Base-by-base conservation (phyloP, 306 rosid genomes). In the Senna tora region DNA sequence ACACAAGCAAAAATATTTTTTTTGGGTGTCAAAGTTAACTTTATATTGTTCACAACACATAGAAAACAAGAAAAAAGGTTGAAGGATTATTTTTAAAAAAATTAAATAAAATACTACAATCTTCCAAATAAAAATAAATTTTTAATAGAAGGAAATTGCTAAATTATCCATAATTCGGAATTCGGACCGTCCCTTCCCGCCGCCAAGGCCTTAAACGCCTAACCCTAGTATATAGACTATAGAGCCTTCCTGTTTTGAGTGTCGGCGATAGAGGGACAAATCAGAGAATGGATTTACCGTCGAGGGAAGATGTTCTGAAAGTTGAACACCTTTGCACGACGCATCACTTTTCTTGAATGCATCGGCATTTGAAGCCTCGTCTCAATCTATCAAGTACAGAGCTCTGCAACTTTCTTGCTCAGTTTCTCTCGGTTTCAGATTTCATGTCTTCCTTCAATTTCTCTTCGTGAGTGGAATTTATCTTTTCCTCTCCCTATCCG, bases 301-400 rank as follows among this genome's bases (percentile, higher is more conserved):
- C 86, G 36, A 87, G 95, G 75, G 95, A 90, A 22, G 88, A 88
- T 73, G 30, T 25, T 25, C 3, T 25, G 30, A 25, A 25, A 25
- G 56, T 85, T 90, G 9, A 88, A 86, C 80, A 86, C 88, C 80
- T 86, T 90, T 52, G 80, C 95, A 14, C 88, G 96, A 63, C 82
- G 92, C 74, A 82, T 90, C 88, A 88, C 96, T 22, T 92, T 92
- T 76, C 92, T 92, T 70, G 87, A 96, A 19, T 91, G 98, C 0
- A 75, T 92, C 41, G 45, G 85, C 85, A 19, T 76, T 92, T 75
- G 91, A 92, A 85, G 89, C 98, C 19, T 88, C 92, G 68, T 71
- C 95, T 20, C 30, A 25, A 25, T 25, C 3, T 85, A 95, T 66
- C 95, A 82, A 89, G 98, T 88, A 63, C 21, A 55, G 8, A 7